Evolutionary conservation across 1,139 yeast species (phyloP).

Genomic region (Pichia sp.): DNA sequence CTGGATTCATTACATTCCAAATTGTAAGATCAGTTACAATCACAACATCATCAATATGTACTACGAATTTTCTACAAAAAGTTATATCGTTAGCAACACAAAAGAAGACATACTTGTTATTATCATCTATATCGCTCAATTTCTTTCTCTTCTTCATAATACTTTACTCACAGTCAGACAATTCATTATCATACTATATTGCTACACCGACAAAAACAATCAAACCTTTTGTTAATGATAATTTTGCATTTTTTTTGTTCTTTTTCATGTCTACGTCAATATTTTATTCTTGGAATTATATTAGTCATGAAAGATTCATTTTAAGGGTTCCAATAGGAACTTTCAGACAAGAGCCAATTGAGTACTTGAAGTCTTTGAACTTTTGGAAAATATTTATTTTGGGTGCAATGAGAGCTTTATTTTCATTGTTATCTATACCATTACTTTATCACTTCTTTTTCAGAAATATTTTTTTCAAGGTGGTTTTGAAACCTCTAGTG

Average conservation of each 20-base stretch:
- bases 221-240: slow-evolving; percentile 55
- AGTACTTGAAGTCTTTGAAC: slow-evolving; percentile 15
- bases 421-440: slow-evolving; percentile 36
- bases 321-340: slow-evolving; percentile 45
- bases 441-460: slow-evolving; percentile 42
- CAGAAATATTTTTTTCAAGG: slow-evolving; percentile 25
- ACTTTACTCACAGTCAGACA: slow-evolving; percentile 28
- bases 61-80: slow-evolving; percentile 44
- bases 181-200: slow-evolving; percentile 23
- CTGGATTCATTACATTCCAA: slow-evolving; percentile 36
- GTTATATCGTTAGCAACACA: slow-evolving; percentile 41
- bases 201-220: slow-evolving; percentile 39
- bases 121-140: slow-evolving; percentile 35
- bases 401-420: slow-evolving; percentile 23
- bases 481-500: slow-evolving; percentile 15
- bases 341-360: slow-evolving; percentile 36
- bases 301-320: slow-evolving; percentile 53
- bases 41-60: slow-evolving; percentile 44
- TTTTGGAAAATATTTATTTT: slow-evolving; percentile 10
- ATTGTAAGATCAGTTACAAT: slow-evolving; percentile 43
- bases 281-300: slow-evolving; percentile 47
- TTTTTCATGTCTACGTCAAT: slow-evolving; percentile 32
- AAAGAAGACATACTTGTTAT: slow-evolving; percentile 33
- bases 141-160: slow-evolving; percentile 32
- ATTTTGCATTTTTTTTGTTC: slow-evolving; percentile 47